These are phyloP conservation scores for Colletotrichum sp. DNA, from an alignment of 2,329 filamentous ascomycete species.

Conservation along the genomic window DNA sequence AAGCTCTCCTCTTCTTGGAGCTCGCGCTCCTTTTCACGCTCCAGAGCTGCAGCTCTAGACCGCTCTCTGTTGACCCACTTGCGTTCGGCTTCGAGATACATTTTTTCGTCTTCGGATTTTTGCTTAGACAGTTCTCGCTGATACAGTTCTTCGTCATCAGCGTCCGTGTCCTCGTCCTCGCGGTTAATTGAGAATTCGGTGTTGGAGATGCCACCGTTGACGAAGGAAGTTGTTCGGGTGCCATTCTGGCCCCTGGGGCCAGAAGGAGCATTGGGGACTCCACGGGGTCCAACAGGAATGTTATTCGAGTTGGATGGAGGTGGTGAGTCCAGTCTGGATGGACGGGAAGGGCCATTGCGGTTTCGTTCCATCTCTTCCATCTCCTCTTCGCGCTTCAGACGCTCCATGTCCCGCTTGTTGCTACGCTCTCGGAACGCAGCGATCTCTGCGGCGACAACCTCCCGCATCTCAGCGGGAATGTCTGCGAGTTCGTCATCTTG, in stretches of 20 bases:
- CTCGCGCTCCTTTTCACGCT: conserved; percentile 83
- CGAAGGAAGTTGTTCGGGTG: conserved; percentile 69
- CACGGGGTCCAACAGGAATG: conserved; percentile 76
- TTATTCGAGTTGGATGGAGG: conserved; percentile 70
- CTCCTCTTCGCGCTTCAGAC: conserved; percentile 87
- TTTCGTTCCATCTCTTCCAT: conserved; percentile 84
- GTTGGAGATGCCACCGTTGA: conserved; percentile 77
- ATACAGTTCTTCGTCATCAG: conserved; percentile 86
- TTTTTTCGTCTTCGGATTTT: conserved; percentile 77
- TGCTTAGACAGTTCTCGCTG: conserved; percentile 73
- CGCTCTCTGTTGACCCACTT: conserved; percentile 92
- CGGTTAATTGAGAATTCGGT: conserved; percentile 61
- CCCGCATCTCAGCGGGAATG: conserved; percentile 94
- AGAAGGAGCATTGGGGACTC: conserved; percentile 77
- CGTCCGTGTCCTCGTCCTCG: conserved; percentile 87
- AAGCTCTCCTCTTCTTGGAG: conserved; percentile 73
- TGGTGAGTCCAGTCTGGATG: conserved; percentile 75
- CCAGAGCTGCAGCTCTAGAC: conserved; percentile 81
- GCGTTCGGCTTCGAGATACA: conserved; percentile 84
- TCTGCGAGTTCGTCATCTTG: conserved; percentile 94
- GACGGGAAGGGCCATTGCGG: conserved; percentile 68
- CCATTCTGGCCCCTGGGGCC: conserved; percentile 71
- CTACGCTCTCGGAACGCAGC: conserved; percentile 92
- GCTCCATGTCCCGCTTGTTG: conserved; percentile 85
- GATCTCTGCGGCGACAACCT: conserved; percentile 93